Evolutionary conservation across 371 early-diverging fungal genomes (phyloP).

Genomic region (Mucor plumbeus): DNA sequence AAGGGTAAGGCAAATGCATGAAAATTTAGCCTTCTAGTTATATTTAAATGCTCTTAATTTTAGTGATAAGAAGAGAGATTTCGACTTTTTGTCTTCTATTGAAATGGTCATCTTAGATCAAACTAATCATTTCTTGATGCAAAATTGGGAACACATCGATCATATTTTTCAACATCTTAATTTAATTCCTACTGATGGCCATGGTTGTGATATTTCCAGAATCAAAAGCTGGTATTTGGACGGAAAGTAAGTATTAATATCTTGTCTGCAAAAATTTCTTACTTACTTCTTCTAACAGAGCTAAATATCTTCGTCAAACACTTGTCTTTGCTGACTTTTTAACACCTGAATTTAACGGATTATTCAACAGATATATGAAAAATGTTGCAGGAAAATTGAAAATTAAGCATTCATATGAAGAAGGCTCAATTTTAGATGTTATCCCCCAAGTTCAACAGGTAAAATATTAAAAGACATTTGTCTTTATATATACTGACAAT

Average conservation of each 20-base stretch:
- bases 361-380: conserved; percentile 76
- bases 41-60: neutral
- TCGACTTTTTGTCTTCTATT: conserved; percentile 93
- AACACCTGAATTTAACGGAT: conserved; percentile 88
- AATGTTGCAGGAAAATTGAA: conserved; percentile 83
- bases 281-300: conserved; percentile 38
- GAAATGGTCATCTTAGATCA: conserved; percentile 90
- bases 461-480: neutral
- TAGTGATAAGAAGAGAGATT: conserved; percentile 85
- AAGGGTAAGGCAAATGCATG: conserved; percentile 55
- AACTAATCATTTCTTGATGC: conserved; percentile 89
- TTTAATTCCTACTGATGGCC: conserved; percentile 82
- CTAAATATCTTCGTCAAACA: conserved; percentile 88
- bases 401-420: conserved; percentile 61
- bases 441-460: conserved; percentile 82
- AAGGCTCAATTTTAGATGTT: conserved; percentile 80
- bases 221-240: conserved; percentile 88
- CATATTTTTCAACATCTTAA: conserved; percentile 86
- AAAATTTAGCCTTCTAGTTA: neutral
- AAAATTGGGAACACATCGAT: conserved; percentile 97
- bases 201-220: conserved; percentile 95
- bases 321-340: conserved; percentile 78
- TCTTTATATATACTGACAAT: conserved; percentile 8
- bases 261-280: neutral
- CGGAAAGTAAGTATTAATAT: conserved; percentile 51